Evolutionary conservation across 139 green algal species (phyloP), one percentile per base, ranked within the genome.

Genomic region (Volvox reticuliferus): DNA sequence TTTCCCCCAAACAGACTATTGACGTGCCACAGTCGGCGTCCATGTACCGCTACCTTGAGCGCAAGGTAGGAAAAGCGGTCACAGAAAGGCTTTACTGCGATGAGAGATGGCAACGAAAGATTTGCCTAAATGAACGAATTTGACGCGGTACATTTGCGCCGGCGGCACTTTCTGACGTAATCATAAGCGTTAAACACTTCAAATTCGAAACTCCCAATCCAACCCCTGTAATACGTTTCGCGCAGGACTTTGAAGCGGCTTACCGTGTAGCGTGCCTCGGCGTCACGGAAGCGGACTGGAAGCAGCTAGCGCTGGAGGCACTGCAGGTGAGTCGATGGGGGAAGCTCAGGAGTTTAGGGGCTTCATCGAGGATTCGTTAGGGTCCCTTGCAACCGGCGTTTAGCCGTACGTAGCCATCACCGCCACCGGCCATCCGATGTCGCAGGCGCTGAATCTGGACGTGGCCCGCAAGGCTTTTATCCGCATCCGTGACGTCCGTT

Each of bases 241-340:
- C 55, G 12, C 68, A 89, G 71, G 93, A 97, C 83, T 96, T 95
- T 71, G 88, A 95, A 19, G 63, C 82, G 0, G 96, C 95, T 2
- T 97, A 97, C 92, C 62, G 94, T 62, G 94, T 96, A 30, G 96
- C 94, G 12, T 98, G 96, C 93, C 92, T 99, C 26, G 97, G 96
- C 24, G 95, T 98, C 26, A 97, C 97, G 9, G 95, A 98, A 71
- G 93, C 90, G 24, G 96, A 98, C 92, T 98, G 96, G 96, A 92
- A 92, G 30, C 87, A 91, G 24, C 94, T 98, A 28, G 97, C 92
- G 26, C 89, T 95, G 69, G 94, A 96, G 88, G 94, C 95, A 44
- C 89, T 97, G 88, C 92, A 94, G 92, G 91, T 90, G 77, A 13
- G 67, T n/a, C 21, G 24, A 73, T 5, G 12, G 65, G 65, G 65